Evolutionary conservation across 495 filamentous ascomycete genomes (phyloP).

Genomic region (Penicillium arizonense): DNA sequence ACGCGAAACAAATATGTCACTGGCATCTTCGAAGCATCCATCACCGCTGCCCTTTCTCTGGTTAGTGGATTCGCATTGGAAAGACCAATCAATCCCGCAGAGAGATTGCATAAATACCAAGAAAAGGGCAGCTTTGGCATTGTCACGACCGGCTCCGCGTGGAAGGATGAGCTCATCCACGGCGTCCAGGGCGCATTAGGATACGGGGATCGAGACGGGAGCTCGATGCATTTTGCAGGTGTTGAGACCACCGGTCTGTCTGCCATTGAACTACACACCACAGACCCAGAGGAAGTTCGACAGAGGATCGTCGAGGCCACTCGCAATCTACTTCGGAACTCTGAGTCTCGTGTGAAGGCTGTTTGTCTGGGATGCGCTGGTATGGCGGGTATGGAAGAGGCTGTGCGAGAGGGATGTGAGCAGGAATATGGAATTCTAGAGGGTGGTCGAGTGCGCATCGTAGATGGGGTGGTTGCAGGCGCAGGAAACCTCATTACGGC

Average conservation of each 20-base stretch:
- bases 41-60: constrained; percentile 54
- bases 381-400: constrained; percentile 85
- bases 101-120: constrained; percentile 27
- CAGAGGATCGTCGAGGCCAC: constrained; percentile 68
- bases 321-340: constrained; percentile 55
- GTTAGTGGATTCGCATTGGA: constrained; percentile 39
- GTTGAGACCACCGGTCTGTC: constrained; percentile 82
- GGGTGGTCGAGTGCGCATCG: constrained; percentile 62
- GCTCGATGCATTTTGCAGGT: constrained; percentile 60
- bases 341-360: constrained; percentile 37
- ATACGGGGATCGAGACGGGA: constrained; percentile 15
- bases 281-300: constrained; percentile 61
- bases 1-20: constrained; percentile 55
- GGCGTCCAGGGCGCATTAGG: constrained; percentile 56
- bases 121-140: constrained; percentile 72
- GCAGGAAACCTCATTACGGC: constrained; percentile 60
- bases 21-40: constrained; percentile 85
- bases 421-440: constrained; percentile 59
- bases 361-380: constrained; percentile 81
- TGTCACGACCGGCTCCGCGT: constrained; percentile 81
- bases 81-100: constrained; percentile 20
- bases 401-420: constrained; percentile 67
- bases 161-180: constrained; percentile 67
- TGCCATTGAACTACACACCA: constrained; percentile 76
- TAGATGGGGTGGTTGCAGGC: constrained; percentile 84